phyloP scores from a whole-genome alignment of 2,329 filamentous ascomycete genomes.

The Cordyceps cicadae region DNA sequence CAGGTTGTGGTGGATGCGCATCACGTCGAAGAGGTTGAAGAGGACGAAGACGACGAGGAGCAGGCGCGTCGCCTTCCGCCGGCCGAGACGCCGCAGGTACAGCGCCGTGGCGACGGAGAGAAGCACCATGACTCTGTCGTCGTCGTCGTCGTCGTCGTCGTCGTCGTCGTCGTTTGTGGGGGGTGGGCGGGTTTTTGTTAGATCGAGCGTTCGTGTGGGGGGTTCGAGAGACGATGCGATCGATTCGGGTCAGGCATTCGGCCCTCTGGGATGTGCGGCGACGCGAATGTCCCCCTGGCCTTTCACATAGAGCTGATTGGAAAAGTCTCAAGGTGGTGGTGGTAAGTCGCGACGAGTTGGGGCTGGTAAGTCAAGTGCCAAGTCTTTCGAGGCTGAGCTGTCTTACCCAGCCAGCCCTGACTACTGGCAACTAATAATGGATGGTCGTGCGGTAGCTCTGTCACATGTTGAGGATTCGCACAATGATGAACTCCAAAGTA shows the following conservation, averaged over 20 bases:
- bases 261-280: background rate
- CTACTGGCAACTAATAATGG: no score
- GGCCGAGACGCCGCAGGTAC: constrained; percentile 30
- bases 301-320: constrained; percentile 8
- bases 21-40: constrained; percentile 31
- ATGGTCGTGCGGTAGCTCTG: no score
- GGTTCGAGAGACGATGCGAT: background rate
- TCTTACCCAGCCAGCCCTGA: background rate
- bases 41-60: constrained; percentile 27
- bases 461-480: no score
- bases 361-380: background rate
- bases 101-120: constrained; percentile 23
- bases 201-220: background rate
- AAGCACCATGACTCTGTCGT: constrained; percentile 17
- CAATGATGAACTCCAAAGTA: no score
- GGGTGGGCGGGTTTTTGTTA: background rate
- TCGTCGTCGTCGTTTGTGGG: background rate
- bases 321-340: background rate
- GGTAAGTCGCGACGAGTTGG: background rate
- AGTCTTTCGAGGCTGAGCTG: background rate
- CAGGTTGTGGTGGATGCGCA: constrained; percentile 29
- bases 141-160: background rate
- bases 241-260: background rate
- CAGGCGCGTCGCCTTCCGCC: constrained; percentile 27
- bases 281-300: background rate